Percentiles rank a stretch among this genome's conserved stretches.
Conservation (phyloP, 345 rosid species). For the Balakata baccata region DNA sequence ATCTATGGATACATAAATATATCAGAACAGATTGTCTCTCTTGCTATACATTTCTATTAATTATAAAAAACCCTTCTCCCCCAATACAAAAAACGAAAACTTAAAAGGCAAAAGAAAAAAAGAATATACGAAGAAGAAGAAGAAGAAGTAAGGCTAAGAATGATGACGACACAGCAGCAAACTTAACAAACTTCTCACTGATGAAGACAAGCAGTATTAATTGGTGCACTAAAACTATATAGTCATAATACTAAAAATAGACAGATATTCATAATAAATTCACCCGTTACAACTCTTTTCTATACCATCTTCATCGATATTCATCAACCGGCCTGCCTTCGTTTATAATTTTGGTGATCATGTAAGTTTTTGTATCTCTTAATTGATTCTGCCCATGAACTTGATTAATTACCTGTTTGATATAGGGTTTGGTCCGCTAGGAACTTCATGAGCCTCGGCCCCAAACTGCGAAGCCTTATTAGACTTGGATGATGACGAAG, state of each 20-base stretch:
- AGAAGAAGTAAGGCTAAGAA: too few species aligned
- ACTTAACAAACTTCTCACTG: slow-evolving; percentile 13
- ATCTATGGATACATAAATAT: neutral
- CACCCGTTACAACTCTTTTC: slow-evolving; percentile 17
- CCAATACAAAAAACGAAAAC: slow-evolving; percentile 8
- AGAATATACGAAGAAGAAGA: too few species aligned
- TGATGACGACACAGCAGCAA: neutral
- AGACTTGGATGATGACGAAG: slow-evolving; percentile 24
- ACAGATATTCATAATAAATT: slow-evolving; percentile 18
- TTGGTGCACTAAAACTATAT: too few species aligned
- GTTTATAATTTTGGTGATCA: too few species aligned
- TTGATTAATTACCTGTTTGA: slow-evolving; percentile 51
- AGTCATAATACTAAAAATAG: slow-evolving; percentile 9
- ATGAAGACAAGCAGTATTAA: too few species aligned
- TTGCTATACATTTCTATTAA: slow-evolving; percentile 38
- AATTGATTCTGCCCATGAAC: too few species aligned
- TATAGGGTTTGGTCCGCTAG: slow-evolving; percentile 93
- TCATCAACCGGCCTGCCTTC: too few species aligned
- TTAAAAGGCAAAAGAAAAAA: neutral
- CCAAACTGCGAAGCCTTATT: slow-evolving; percentile 36
- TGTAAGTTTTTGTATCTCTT: too few species aligned
- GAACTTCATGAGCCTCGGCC: slow-evolving; percentile 77
- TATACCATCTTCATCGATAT: too few species aligned
- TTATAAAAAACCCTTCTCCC: neutral
- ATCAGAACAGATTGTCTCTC: slow-evolving; percentile 27